Evolutionary conservation across 805 yeast species (phyloP), one percentile per base, ranked within the genome.

Genomic region (Yamadazyma olivae): DNA sequence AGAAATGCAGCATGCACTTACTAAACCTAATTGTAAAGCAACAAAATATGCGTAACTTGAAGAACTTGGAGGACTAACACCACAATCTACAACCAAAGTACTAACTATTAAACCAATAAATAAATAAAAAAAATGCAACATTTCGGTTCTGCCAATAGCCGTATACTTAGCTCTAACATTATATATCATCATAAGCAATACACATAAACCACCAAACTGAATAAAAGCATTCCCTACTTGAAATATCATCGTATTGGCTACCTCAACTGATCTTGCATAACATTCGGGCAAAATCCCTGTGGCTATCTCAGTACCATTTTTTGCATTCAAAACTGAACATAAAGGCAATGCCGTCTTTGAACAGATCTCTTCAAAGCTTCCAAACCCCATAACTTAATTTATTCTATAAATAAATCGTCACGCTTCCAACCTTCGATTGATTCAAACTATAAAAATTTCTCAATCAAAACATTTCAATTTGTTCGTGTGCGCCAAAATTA

Each of bases 201-300:
- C 73, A 5, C 74, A 61, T 22, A 93, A 61, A 0, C 87, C 78
- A 1, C 83, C 88, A 35, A 91, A 79, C 53, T 90, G 87, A 15
- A 89, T 76, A 54, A 91, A 84, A 5, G 95, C 88, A 44, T 82
- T 84, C 19, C 96, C 97, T 10, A 87, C 70, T 56, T 87, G 87
- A 63, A 89, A 91, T 15, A 91, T 86, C 64, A 87, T 72, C 1
- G 98, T 91, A 61, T 91, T 91, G 35, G 96, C 96, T 27, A 91
- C 54, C 46, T 83, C 89, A 16, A 91, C 86, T 5, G 91, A 74
- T 51, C 97, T 68, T 0, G 97, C 82, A 48, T 87, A 91, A 61
- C 98, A 91, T 26, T 60, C 57, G 3, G 97, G 80, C 19, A 86
- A 54, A 18, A 90, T 67, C 2, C 96, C 96, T 5, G 69, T 58